Evolutionary conservation across 192 early-diverging fungal genomes (phyloP).

Genomic region (Backusella morwellensis): DNA sequence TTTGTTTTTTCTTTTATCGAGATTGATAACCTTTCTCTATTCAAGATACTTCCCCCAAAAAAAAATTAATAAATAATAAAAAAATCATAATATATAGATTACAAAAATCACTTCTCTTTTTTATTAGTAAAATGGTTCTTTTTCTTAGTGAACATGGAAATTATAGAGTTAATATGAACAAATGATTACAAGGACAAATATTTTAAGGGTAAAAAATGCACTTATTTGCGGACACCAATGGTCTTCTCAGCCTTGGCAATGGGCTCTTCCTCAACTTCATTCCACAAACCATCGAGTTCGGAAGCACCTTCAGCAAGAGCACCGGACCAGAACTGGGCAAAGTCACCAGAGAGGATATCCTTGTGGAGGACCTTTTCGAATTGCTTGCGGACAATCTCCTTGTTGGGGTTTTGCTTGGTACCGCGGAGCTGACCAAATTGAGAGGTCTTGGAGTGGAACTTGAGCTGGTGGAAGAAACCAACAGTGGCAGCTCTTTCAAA

Average conservation of each 20-base stretch:
- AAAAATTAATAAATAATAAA: not conserved
- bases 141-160: not conserved
- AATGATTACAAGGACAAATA: not conserved
- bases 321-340: conserved; percentile 16
- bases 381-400: not conserved
- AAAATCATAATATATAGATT: not conserved
- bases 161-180: not conserved
- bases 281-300: conserved; percentile 17
- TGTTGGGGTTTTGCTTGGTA: conserved; percentile 18
- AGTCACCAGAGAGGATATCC: conserved; percentile 21
- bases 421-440: conserved; percentile 22
- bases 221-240: conserved; percentile 15
- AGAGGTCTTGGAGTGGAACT: conserved; percentile 23
- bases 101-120: not conserved
- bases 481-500: conserved; percentile 18
- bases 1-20: not conserved
- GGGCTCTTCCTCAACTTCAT: conserved; percentile 10
- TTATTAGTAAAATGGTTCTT: not conserved
- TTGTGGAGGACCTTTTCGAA: conserved; percentile 23
- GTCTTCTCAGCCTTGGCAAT: conserved; percentile 13
- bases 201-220: not conserved
- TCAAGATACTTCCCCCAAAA: not conserved
- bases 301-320: conserved; percentile 14
- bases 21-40: not conserved
- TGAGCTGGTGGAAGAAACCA: conserved; percentile 21